Base-by-base conservation (phyloP, 805 yeast species). In the Dipodascopsis uninucleata region DNA sequence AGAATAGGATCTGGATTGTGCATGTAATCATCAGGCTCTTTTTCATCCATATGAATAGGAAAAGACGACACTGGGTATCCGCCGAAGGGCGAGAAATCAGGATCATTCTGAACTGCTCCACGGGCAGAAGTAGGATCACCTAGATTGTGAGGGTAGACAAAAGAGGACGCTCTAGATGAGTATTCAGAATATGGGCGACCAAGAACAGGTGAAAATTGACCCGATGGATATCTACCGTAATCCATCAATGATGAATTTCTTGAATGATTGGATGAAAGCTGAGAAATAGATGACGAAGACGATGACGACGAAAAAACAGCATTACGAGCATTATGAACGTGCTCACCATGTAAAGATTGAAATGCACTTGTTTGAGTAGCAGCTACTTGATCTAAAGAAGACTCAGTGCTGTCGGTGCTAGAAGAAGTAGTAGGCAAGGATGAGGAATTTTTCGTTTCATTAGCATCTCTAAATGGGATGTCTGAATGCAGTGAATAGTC, bases 1-100 rank as follows among this genome's bases (percentile, higher is more conserved):
- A 80, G 85, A 28, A 88, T 82, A 7, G 96, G 96, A 64, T 90
- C 96, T 1, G 97, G 97, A 66, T 90, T 93, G 66, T 90, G 97
- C 55, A 93, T 64, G 61, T 86, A 89, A 65, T 90, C 98, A 68
- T 90, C 98, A 7, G 85, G 82, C 66, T 90, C 98, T 66, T 86
- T 86, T 57, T 90, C 97, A 48, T 90, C 96, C 53, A 93, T 79
- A 57, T 77, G 82, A 45, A 90, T 70, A 1, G 98, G 98, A 69
- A 90, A 90, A 3, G 87, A 80, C 14, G 88, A 74, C 6, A 96
- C 94, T 0, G 98, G 97, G 65, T 85, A 90, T 12, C 97, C 97
- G 40, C 97, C 98, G 68, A 90, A 90, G 2, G 97, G 98, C 37
- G 69, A 63, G 46, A 65, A 67, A 53, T 68, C 73, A 7, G 69